Conservation (phyloP, 257 asterid species). For the Scutellaria minor region DNA sequence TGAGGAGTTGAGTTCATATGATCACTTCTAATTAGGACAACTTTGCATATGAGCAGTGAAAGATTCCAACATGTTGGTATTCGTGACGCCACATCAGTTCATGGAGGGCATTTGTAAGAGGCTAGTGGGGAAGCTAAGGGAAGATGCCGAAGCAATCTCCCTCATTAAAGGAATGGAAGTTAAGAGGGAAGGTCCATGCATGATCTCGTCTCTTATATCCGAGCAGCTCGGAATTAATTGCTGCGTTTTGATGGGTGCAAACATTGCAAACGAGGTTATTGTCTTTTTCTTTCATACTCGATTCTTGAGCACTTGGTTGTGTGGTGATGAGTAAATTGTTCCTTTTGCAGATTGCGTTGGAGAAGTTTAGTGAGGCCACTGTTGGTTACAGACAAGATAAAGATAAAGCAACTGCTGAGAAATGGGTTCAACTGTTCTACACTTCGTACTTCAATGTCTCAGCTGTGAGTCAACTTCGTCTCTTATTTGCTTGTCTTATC, state of each 20-base stretch:
- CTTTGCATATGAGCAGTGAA: conserved; percentile 52
- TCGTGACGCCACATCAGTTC: conserved; percentile 97
- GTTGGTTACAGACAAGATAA: conserved; percentile 72
- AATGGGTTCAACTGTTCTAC: conserved; percentile 86
- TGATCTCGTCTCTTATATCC: conserved; percentile 81
- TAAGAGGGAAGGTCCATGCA: conserved; percentile 91
- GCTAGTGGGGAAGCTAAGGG: conserved; percentile 62
- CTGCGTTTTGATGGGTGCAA: conserved; percentile 93
- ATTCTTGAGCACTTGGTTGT: not conserved
- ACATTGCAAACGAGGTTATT: conserved; percentile 86
- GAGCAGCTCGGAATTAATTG: conserved; percentile 68
- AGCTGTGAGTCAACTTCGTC: conserved; percentile 57
- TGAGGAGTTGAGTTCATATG: conserved; percentile 11
- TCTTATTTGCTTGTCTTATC: not conserved
- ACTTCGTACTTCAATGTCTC: conserved; percentile 77
- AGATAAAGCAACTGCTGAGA: conserved; percentile 72
- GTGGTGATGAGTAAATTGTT: conserved; percentile 8
- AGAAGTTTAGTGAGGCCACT: conserved; percentile 92
- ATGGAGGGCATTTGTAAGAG: conserved; percentile 86
- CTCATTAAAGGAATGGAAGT: conserved; percentile 95
- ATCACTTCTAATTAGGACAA: conserved; percentile 5
- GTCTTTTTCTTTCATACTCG: not conserved
- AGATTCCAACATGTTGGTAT: conserved; percentile 82
- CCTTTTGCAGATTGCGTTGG: conserved; percentile 71
- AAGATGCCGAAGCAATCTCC: conserved; percentile 80